phyloP scores from a whole-genome alignment of 441 rosid genomes.

The Gossypium davidsonii region DNA sequence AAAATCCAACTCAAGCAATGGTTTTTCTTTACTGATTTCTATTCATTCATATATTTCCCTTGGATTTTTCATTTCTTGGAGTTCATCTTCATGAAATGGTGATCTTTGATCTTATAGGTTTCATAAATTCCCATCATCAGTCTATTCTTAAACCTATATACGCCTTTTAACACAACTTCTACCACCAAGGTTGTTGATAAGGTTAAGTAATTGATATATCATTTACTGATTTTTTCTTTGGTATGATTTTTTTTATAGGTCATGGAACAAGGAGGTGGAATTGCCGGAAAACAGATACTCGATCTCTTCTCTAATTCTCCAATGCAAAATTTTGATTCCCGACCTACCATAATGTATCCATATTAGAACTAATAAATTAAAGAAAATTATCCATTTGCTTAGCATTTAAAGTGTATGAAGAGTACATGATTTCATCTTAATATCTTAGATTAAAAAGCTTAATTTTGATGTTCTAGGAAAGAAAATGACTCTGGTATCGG shows the following conservation, averaged over 20 bases:
- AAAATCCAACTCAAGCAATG: background rate
- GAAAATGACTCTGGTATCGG: background rate
- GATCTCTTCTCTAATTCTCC: background rate
- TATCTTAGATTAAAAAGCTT: background rate
- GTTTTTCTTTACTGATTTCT: background rate
- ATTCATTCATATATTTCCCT: background rate
- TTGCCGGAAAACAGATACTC: background rate
- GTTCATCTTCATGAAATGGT: background rate
- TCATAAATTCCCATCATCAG: background rate
- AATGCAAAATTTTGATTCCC: conserved; percentile 1
- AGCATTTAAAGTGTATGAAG: background rate
- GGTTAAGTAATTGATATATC: background rate
- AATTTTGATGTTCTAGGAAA: background rate
- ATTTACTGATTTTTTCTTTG: background rate
- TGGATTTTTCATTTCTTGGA: background rate
- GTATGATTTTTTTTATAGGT: background rate
- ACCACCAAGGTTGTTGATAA: background rate
- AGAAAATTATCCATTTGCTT: background rate
- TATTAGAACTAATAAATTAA: background rate
- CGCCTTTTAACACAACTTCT: too few relatives aligned
- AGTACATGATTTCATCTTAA: background rate
- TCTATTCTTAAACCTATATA: too few relatives aligned
- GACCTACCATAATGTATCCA: background rate
- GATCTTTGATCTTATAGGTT: background rate
- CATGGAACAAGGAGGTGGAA: background rate